phyloP scores from a whole-genome alignment of 2,329 filamentous ascomycete genomes.

The Ascochyta viciae-villosae region DNA sequence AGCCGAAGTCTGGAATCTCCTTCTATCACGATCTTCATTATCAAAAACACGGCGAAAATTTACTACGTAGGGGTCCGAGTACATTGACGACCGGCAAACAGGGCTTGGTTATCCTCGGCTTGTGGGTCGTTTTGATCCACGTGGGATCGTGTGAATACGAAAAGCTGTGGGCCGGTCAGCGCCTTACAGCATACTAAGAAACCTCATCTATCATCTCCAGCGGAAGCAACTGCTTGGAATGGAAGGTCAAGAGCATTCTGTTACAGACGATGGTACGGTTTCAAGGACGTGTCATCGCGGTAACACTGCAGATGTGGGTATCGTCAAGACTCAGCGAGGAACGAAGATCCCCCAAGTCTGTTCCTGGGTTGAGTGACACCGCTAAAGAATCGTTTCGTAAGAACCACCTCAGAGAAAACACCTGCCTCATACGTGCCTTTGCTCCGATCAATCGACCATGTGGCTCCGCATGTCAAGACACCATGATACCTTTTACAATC shows the following conservation, averaged over 20 bases:
- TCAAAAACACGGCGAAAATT: neutral
- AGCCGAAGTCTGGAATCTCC: neutral
- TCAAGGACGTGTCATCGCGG: conserved; percentile 12
- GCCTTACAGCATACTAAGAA: neutral
- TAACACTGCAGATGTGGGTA: conserved; percentile 12
- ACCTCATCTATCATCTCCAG: conserved; percentile 2
- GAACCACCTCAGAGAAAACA: neutral
- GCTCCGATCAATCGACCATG: conserved; percentile 1
- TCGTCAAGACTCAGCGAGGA: conserved; percentile 4
- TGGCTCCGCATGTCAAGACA: conserved; percentile 8
- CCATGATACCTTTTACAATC: conserved; percentile 10
- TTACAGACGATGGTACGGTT: conserved; percentile 9
- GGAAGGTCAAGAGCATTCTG: neutral
- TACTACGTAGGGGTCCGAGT: neutral
- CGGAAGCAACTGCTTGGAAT: neutral
- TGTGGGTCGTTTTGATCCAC: conserved; percentile 2
- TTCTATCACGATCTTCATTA: neutral
- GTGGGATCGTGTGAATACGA: conserved; percentile 8
- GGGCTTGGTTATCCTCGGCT: conserved; percentile 10
- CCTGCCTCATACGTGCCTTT: conserved; percentile 7
- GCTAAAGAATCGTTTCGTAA: neutral
- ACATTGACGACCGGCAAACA: conserved; percentile 5
- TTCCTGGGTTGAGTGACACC: conserved; percentile 9
- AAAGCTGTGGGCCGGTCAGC: neutral
- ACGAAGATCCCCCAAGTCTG: neutral